These are phyloP conservation scores for Ceratobasidium sp. DNA, from an alignment of 1,284 basidiomycete genomes.

Conservation along the genomic window DNA sequence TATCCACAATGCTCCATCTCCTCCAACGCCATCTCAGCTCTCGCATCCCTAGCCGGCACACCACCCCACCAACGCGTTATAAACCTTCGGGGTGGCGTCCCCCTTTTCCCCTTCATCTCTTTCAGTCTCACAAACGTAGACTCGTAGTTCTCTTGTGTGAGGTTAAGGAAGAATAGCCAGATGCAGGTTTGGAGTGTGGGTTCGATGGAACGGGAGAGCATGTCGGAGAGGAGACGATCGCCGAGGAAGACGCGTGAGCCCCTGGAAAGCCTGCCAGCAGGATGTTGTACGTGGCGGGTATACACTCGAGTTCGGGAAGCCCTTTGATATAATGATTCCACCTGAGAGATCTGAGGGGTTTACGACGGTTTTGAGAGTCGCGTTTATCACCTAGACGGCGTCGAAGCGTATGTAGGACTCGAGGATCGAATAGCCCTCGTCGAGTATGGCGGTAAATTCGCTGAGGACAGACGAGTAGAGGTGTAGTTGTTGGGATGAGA, in stretches of 20 bases:
- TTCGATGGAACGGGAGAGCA: slow-evolving; percentile 65
- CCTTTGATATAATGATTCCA: slow-evolving; percentile 77
- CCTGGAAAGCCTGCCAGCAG: slow-evolving; percentile 73
- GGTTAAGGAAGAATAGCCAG: slow-evolving; percentile 71
- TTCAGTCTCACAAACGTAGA: slow-evolving; percentile 89
- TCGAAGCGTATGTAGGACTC: slow-evolving; percentile 66
- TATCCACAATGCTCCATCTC: slow-evolving; percentile 72
- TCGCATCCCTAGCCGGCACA: slow-evolving; percentile 70
- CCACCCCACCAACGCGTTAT: slow-evolving; percentile 69
- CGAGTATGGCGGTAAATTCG: slow-evolving; percentile 64
- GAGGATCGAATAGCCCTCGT: slow-evolving; percentile 72
- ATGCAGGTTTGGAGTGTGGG: slow-evolving; percentile 72
- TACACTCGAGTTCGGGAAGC: slow-evolving; percentile 64
- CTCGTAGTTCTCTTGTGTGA: slow-evolving; percentile 78
- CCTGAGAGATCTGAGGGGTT: slow-evolving; percentile 75
- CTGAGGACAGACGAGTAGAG: slow-evolving; percentile 65
- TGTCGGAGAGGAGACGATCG: slow-evolving; percentile 64
- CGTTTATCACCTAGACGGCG: slow-evolving; percentile 70
- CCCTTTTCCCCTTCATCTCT: slow-evolving; percentile 77
- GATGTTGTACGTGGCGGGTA: slow-evolving; percentile 71
- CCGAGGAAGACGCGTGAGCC: slow-evolving; percentile 68
- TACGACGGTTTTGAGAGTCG: slow-evolving; percentile 71
- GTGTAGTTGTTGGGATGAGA: slow-evolving; percentile 61
- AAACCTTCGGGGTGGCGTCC: slow-evolving; percentile 67
- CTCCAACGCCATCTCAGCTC: slow-evolving; percentile 72